Percentiles rank a stretch among this genome's conserved stretches.
Evolutionary conservation across 257 asterid genomes (phyloP).

Genomic region (Ophiorrhiza pumila): DNA sequence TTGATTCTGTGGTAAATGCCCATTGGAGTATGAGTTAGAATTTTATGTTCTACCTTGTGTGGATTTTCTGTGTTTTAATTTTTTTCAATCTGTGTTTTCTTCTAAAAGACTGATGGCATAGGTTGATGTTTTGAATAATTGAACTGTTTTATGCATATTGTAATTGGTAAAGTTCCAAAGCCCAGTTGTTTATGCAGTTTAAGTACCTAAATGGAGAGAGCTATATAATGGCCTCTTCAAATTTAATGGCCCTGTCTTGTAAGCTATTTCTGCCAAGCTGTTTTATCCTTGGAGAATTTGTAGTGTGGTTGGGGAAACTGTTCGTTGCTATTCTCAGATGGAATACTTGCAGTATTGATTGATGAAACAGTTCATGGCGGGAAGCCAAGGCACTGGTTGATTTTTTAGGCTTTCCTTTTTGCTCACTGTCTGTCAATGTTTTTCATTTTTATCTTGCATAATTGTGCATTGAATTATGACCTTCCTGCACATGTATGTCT

Average conservation of each 20-base stretch:
- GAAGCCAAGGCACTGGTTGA: too few relatives aligned
- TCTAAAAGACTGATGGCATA: not conserved
- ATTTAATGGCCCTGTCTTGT: slow-evolving; percentile 1
- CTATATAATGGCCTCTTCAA: not conserved
- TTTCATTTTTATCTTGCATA: not conserved
- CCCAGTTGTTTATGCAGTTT: not conserved
- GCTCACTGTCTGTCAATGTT: not conserved
- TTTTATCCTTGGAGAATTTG: not conserved
- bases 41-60: not conserved
- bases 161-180: not conserved
- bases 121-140: not conserved
- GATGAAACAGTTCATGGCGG: not conserved
- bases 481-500: not conserved
- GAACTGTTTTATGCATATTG: not conserved
- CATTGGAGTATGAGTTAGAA: not conserved
- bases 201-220: not conserved
- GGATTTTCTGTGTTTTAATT: not conserved
- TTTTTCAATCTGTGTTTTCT: not conserved
- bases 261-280: not conserved
- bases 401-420: not conserved
- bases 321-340: slow-evolving; percentile 1
- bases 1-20: slow-evolving; percentile 85
- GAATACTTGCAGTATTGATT: not conserved
- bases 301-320: not conserved
- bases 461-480: not conserved